phyloP scores from a whole-genome alignment of 768 basidiomycete species.

The Pleurotus citrinopileatus region DNA sequence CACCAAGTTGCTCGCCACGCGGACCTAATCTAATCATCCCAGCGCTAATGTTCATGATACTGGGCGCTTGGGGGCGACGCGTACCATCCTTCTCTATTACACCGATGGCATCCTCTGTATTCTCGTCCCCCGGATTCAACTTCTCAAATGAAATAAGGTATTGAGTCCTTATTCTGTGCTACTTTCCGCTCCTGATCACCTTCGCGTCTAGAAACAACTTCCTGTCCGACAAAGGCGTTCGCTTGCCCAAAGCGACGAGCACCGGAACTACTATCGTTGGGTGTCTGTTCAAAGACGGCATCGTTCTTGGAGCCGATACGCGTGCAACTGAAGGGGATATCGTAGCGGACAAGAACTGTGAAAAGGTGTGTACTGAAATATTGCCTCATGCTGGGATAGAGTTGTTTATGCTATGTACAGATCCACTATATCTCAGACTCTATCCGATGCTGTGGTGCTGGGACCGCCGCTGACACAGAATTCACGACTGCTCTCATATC shows the following conservation, averaged over 20 bases:
- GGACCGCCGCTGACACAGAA: constrained; percentile 98
- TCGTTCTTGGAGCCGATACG: constrained; percentile 95
- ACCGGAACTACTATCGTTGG: constrained; percentile 99
- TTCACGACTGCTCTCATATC: constrained; percentile 94
- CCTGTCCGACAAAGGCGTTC: constrained; percentile 65
- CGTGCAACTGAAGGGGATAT: constrained; percentile 93
- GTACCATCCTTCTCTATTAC: too few relatives aligned
- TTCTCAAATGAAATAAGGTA: constrained; percentile 77
- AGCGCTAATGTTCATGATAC: too few relatives aligned
- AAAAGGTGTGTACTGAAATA: constrained; percentile 66
- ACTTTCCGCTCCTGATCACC: neutral
- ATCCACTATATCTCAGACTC: constrained; percentile 96
- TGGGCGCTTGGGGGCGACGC: too few relatives aligned
- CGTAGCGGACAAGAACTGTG: constrained; percentile 99
- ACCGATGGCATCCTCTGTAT: constrained; percentile 39
- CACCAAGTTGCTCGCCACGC: too few relatives aligned
- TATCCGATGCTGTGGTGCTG: constrained; percentile 97
- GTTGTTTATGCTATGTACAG: constrained; percentile 36
- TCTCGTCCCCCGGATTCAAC: constrained; percentile 63
- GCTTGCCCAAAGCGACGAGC: constrained; percentile 81
- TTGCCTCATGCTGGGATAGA: neutral
- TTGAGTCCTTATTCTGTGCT: neutral
- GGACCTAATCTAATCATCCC: too few relatives aligned
- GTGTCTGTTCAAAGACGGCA: constrained; percentile 87
- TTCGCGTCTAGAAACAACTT: constrained; percentile 62